Percentiles rank a stretch among this genome's conserved stretches.
Evolutionary conservation across 441 rosid species (phyloP).

Genomic region (Theobroma grandiflorum): DNA sequence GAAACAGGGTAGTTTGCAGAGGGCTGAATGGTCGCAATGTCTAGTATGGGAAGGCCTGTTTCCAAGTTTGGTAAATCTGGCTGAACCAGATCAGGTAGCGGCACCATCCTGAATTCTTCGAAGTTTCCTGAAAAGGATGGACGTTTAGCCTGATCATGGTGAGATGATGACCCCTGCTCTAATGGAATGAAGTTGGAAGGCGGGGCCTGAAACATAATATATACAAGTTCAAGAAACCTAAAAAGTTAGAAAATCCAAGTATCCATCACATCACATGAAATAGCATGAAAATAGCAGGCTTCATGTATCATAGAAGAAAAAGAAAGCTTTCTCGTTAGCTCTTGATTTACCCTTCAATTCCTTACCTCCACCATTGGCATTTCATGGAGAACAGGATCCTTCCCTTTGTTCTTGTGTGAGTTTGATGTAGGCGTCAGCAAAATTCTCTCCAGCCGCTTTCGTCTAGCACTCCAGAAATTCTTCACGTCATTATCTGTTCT

Average conservation of each 20-base stretch:
- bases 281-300: not conserved
- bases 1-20: not conserved
- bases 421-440: not conserved
- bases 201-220: conserved; percentile 3
- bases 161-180: conserved; percentile 21
- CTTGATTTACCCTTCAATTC: not conserved
- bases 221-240: not conserved
- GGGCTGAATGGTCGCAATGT: not conserved
- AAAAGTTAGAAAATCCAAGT: not conserved
- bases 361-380: conserved; percentile 18
- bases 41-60: conserved; percentile 13
- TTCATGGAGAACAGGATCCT: conserved; percentile 11
- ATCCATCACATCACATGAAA: not conserved
- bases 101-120: conserved; percentile 25
- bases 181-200: not conserved
- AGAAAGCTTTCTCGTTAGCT: not conserved
- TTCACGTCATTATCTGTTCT: conserved; percentile 51
- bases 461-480: conserved; percentile 47
- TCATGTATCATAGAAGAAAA: not conserved
- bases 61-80: conserved; percentile 26
- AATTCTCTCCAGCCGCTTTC: conserved; percentile 27
- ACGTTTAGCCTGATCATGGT: not conserved
- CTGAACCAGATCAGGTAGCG: conserved; percentile 24
- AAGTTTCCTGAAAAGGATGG: not conserved
- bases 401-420: conserved; percentile 18